Evolutionary conservation across 495 filamentous ascomycete species (phyloP).

Genomic region (Aspergillus sclerotioniger): DNA sequence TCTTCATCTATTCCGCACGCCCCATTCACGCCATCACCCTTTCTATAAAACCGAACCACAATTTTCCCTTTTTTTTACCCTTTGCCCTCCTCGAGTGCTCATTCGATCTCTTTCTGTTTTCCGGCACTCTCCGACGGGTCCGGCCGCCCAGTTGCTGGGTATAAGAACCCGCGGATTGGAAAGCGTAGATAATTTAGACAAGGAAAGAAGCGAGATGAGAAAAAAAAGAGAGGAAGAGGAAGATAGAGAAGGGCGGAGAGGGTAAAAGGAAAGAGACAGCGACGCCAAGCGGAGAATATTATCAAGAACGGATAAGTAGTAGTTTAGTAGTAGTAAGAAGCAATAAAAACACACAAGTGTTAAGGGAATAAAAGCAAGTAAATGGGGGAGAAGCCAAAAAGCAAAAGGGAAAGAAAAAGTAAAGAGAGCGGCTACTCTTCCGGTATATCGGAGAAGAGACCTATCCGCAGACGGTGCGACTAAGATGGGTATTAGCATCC

Average conservation of each 20-base stretch:
- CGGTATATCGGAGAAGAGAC: slow-evolving; percentile 42
- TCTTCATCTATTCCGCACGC: slow-evolving; percentile 2
- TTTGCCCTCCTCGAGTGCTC: background rate
- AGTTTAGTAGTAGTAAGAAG: background rate
- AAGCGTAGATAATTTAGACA: background rate
- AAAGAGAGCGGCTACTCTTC: slow-evolving; percentile 39
- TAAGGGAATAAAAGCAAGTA: slow-evolving; percentile 12
- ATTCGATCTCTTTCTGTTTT: background rate
- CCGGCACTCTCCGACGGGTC: background rate
- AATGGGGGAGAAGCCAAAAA: slow-evolving; percentile 7
- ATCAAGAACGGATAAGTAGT: slow-evolving; percentile 14
- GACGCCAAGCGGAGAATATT: slow-evolving; percentile 25
- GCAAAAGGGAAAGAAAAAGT: slow-evolving; percentile 10
- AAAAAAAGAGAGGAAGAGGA: background rate
- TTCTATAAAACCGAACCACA: background rate
- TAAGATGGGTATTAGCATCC: slow-evolving; percentile 28
- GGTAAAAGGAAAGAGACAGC: background rate
- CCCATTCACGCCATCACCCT: slow-evolving; percentile 4
- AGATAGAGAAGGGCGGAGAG: slow-evolving; percentile 2
- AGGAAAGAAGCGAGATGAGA: background rate
- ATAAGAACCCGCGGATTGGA: background rate
- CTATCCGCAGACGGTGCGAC: slow-evolving; percentile 53
- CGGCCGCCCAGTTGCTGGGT: background rate
- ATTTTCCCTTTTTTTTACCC: background rate
- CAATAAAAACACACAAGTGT: background rate